These are phyloP conservation scores for Suillus weaverae DNA, from an alignment of 768 basidiomycete species.

Conservation along the genomic window DNA sequence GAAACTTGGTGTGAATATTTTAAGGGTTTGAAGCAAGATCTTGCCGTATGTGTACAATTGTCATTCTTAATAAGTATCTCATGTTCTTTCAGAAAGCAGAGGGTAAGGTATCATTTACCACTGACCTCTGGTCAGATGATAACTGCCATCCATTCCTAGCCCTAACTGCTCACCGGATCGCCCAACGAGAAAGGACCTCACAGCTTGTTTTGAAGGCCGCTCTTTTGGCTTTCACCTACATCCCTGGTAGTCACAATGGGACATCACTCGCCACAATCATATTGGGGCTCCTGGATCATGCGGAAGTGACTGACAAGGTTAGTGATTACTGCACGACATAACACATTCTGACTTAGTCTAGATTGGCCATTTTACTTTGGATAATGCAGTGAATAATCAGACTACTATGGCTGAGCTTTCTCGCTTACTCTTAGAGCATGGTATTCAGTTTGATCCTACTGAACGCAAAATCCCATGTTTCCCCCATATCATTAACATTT, in stretches of 20 bases:
- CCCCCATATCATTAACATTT: constrained; percentile 22
- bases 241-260: constrained; percentile 16
- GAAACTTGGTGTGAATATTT: background rate
- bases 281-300: background rate
- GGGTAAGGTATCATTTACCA: constrained; percentile 24
- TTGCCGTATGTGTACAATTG: background rate
- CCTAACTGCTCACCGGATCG: constrained; percentile 33
- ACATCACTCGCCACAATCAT: too few species aligned
- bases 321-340: background rate
- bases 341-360: constrained; percentile 13
- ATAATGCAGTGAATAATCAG: constrained; percentile 21
- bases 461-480: constrained; percentile 15
- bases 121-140: constrained; percentile 36
- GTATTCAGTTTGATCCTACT: constrained; percentile 9
- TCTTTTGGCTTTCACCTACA: constrained; percentile 16
- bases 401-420: constrained; percentile 8
- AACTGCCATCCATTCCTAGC: constrained; percentile 30
- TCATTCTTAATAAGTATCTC: background rate
- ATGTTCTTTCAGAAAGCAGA: background rate
- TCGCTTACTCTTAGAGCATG: background rate
- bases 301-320: background rate
- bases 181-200: background rate
- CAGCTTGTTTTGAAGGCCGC: background rate
- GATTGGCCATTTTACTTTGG: constrained; percentile 9
- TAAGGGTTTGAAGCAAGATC: background rate